A percentile compares a stretch with the other conserved stretches of the same genome.
Evolutionary conservation across 225 moss, liverwort and hornwort genomes (phyloP).

Genomic region (Polytrichum commune): DNA sequence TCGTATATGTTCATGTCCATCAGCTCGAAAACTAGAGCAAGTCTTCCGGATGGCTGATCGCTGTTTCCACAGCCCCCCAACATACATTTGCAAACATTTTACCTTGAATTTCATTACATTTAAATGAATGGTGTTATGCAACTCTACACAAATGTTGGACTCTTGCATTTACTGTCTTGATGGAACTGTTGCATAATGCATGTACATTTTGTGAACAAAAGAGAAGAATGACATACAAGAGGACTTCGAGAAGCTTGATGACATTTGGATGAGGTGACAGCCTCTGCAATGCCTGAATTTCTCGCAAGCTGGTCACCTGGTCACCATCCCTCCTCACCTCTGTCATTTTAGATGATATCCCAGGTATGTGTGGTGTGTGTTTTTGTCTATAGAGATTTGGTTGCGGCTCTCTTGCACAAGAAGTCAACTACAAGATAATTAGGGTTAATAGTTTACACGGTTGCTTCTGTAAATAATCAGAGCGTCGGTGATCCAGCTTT

Average conservation of each 20-base stretch:
- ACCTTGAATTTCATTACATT: conserved; percentile 1
- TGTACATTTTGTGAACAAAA: neutral
- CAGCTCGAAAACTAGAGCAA: conserved; percentile 88
- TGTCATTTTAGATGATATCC: conserved; percentile 2
- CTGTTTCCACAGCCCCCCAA: conserved; percentile 33
- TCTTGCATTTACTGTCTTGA: too few relatives aligned
- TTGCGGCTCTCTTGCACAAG: neutral
- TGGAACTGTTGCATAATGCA: too few relatives aligned
- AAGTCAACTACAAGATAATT: too few relatives aligned
- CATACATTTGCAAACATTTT: neutral
- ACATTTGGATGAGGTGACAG: conserved; percentile 98
- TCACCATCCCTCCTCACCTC: conserved; percentile 11
- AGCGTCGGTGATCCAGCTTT: too few relatives aligned
- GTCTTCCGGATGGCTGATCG: conserved; percentile 89
- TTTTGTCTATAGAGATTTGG: neutral
- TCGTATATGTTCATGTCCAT: conserved; percentile 99
- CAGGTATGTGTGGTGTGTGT: neutral
- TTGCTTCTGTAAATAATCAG: too few relatives aligned
- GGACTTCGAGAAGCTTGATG: conserved; percentile 89
- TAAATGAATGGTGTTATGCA: neutral
- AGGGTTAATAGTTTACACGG: too few relatives aligned
- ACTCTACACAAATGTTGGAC: too few relatives aligned
- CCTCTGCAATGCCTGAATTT: conserved; percentile 95
- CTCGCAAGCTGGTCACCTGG: conserved; percentile 90
- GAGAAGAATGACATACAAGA: conserved; percentile 62